phyloP scores from a whole-genome alignment of 106 monocot genomes.

The Iris macrosiphon region DNA sequence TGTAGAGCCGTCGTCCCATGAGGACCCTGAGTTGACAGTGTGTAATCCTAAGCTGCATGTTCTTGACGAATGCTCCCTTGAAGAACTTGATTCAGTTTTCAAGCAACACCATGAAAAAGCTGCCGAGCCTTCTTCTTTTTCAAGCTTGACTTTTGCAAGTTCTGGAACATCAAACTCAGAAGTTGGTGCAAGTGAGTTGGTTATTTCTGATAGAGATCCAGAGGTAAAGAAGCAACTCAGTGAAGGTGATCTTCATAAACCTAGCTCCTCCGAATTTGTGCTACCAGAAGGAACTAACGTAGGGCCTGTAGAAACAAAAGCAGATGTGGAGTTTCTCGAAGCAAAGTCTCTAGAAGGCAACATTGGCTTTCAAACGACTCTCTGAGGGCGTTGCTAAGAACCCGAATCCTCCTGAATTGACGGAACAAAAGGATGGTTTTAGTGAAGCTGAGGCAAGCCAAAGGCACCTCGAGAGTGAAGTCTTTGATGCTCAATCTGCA shows the following conservation, averaged over 20 bases:
- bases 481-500: conserved; percentile 11
- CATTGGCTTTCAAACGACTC: conserved; percentile 19
- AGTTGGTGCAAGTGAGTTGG: background rate
- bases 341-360: too few species aligned
- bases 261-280: too few species aligned
- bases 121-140: background rate
- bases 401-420: conserved; percentile 4
- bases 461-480: conserved; percentile 1
- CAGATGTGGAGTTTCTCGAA: too few species aligned
- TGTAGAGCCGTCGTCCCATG: conserved; percentile 4
- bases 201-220: too few species aligned
- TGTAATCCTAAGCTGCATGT: conserved; percentile 48
- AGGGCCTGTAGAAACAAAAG: background rate
- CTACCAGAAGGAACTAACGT: background rate
- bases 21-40: conserved; percentile 45
- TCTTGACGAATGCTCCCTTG: conserved; percentile 31
- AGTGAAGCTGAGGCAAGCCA: background rate
- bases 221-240: conserved; percentile 6
- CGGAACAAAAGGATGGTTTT: background rate
- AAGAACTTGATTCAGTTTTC: conserved; percentile 35
- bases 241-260: too few species aligned
- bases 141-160: background rate
- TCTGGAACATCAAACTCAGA: background rate
- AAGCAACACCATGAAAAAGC: conserved; percentile 13
- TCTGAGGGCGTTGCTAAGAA: conserved; percentile 1